A percentile compares a stretch with the other conserved stretches of the same genome.
Evolutionary conservation across 73 alveolate genomes (phyloP).

Genomic region (Effrenium voratum): DNA sequence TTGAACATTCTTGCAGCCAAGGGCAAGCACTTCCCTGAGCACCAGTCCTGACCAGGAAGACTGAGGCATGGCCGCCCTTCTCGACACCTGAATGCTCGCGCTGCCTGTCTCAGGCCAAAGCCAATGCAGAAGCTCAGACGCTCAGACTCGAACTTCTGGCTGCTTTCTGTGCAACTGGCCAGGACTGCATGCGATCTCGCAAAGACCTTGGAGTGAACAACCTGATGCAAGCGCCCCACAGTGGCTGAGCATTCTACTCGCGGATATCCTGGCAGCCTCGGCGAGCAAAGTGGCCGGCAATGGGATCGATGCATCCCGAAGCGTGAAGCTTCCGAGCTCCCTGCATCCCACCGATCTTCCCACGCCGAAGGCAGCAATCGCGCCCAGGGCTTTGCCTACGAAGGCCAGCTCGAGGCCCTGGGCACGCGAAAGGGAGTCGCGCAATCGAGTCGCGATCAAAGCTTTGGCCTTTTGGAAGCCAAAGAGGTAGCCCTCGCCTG

Average conservation of each 20-base stretch:
- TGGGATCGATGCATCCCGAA: neutral
- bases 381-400: constrained; percentile 80
- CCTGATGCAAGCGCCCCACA: neutral
- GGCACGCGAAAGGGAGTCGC: neutral
- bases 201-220: neutral
- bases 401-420: constrained; percentile 90
- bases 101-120: neutral
- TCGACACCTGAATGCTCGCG: constrained; percentile 39
- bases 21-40: neutral
- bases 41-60: constrained; percentile 59
- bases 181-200: constrained; percentile 80
- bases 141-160: constrained; percentile 52
- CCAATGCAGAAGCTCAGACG: neutral
- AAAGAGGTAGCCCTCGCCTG: constrained; percentile 83
- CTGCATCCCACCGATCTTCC: constrained; percentile 78
- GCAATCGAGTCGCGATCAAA: neutral
- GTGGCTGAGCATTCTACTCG: constrained; percentile 19
- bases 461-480: constrained; percentile 72
- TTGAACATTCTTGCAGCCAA: neutral
- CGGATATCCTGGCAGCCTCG: constrained; percentile 83
- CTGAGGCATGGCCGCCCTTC: constrained; percentile 80
- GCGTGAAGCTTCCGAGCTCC: neutral
- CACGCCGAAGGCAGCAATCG: constrained; percentile 71
- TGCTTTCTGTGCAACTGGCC: constrained; percentile 75
- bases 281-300: neutral